Evolutionary conservation across 805 yeast species (phyloP).

Genomic region (Geotrichum ghanense): DNA sequence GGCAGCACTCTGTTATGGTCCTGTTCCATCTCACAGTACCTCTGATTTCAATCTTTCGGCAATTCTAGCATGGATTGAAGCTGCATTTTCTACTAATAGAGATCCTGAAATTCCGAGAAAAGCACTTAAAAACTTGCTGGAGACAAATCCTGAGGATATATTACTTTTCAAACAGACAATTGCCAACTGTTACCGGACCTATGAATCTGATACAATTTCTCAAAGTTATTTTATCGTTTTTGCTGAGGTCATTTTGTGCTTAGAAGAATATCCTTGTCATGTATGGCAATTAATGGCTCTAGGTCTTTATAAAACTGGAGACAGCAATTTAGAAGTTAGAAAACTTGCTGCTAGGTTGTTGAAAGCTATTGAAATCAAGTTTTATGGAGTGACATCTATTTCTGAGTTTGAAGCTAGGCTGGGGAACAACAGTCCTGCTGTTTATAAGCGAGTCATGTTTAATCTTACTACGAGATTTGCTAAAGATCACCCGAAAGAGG

Average conservation of each 20-base stretch:
- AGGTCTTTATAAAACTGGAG: slow-evolving; percentile 70
- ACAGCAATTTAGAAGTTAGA: slow-evolving; percentile 56
- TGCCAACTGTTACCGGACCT: slow-evolving; percentile 55
- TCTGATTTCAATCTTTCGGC: slow-evolving; percentile 49
- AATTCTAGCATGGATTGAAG: slow-evolving; percentile 70
- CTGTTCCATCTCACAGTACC: slow-evolving; percentile 34
- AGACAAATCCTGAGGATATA: slow-evolving; percentile 42
- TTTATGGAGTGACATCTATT: slow-evolving; percentile 43
- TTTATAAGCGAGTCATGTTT: slow-evolving; percentile 77
- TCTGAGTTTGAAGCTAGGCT: slow-evolving; percentile 57
- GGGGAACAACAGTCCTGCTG: slow-evolving; percentile 64
- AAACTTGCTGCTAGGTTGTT: slow-evolving; percentile 62
- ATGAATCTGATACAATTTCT: slow-evolving; percentile 33
- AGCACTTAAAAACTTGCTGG: slow-evolving; percentile 61
- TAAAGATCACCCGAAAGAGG: slow-evolving; percentile 41
- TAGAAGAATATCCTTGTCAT: slow-evolving; percentile 36
- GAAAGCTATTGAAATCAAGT: slow-evolving; percentile 48
- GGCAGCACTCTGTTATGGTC: slow-evolving; percentile 74
- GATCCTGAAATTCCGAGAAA: slow-evolving; percentile 51
- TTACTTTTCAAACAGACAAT: slow-evolving; percentile 49
- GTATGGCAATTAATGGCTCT: slow-evolving; percentile 63
- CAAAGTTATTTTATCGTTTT: slow-evolving; percentile 63
- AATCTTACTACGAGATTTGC: slow-evolving; percentile 71
- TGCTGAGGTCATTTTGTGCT: slow-evolving; percentile 48
- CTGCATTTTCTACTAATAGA: slow-evolving; percentile 41